Conservation (phyloP, 371 early-diverging fungal genomes). For the Basidiobolus meristosporus region DNA sequence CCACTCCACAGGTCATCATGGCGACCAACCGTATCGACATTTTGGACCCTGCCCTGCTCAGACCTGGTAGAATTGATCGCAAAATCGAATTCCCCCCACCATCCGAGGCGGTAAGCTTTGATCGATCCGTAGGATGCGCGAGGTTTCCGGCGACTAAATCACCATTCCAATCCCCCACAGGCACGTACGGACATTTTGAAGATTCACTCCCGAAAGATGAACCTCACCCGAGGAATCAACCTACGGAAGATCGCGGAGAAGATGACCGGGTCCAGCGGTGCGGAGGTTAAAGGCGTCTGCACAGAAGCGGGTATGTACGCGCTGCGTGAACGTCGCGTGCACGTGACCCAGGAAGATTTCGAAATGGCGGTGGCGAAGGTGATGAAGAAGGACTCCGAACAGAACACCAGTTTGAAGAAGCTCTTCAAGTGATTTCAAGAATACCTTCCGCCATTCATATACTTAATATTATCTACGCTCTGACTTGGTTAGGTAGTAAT, state of each 20-base stretch:
- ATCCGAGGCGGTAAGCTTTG: slow-evolving; percentile 71
- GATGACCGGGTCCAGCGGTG: slow-evolving; percentile 93
- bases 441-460: no score
- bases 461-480: no score
- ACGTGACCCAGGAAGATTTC: slow-evolving; percentile 99
- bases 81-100: slow-evolving; percentile 99
- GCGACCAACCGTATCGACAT: slow-evolving; percentile 99
- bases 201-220: slow-evolving; percentile 99
- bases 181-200: slow-evolving; percentile 97
- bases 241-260: slow-evolving; percentile 89
- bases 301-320: slow-evolving; percentile 99
- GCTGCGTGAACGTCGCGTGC: slow-evolving; percentile 92
- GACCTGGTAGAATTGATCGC: slow-evolving; percentile 98
- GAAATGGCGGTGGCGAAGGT: slow-evolving; percentile 99
- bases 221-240: slow-evolving; percentile 95
- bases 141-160: background rate
- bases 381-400: slow-evolving; percentile 96
- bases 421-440: slow-evolving; percentile 91
- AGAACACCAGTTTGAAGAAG: slow-evolving; percentile 89
- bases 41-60: slow-evolving; percentile 90
- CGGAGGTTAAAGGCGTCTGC: slow-evolving; percentile 97
- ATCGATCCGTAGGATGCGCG: no score
- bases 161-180: no score
- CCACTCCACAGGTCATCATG: slow-evolving; percentile 70
- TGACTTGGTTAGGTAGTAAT: no score